Evolutionary conservation across 2,329 filamentous ascomycete species (phyloP).

Genomic region (Fusarium ambrosium): DNA sequence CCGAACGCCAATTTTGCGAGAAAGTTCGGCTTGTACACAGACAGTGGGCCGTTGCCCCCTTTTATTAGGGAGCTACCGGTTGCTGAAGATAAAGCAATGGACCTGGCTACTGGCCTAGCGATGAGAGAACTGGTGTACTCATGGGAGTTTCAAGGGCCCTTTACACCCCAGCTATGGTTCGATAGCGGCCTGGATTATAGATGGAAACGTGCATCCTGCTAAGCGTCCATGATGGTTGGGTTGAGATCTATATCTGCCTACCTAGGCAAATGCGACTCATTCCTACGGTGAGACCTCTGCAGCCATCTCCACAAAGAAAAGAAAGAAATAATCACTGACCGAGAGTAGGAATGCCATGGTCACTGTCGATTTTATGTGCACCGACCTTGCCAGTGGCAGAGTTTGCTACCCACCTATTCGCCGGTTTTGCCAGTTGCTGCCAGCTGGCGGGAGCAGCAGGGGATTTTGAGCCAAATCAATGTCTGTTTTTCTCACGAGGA

Average conservation of each 20-base stretch:
- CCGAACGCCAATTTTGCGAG: conserved; percentile 61
- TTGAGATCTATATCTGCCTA: neutral
- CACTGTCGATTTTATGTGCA: neutral
- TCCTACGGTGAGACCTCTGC: neutral
- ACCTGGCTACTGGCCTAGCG: conserved; percentile 49
- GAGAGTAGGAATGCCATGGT: neutral
- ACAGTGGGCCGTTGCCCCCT: conserved; percentile 50
- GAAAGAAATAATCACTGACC: neutral
- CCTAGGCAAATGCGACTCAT: neutral
- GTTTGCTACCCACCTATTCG: neutral
- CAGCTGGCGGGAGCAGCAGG: neutral
- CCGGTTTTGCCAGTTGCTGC: neutral
- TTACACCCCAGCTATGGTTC: conserved; percentile 61
- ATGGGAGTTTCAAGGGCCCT: conserved; percentile 57
- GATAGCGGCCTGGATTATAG: conserved; percentile 60
- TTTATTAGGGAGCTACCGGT: conserved; percentile 56
- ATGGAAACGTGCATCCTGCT: conserved; percentile 46
- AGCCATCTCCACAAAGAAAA: neutral
- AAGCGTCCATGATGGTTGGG: neutral
- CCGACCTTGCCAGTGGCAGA: conserved; percentile 1
- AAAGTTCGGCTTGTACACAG: conserved; percentile 55
- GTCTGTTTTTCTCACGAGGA: neutral
- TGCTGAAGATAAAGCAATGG: conserved; percentile 58
- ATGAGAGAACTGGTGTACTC: conserved; percentile 46
- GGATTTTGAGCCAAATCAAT: neutral